These are phyloP conservation scores for Alternaria brassicicola DNA, from an alignment of 2,329 filamentous ascomycete species.

Conservation along the genomic window DNA sequence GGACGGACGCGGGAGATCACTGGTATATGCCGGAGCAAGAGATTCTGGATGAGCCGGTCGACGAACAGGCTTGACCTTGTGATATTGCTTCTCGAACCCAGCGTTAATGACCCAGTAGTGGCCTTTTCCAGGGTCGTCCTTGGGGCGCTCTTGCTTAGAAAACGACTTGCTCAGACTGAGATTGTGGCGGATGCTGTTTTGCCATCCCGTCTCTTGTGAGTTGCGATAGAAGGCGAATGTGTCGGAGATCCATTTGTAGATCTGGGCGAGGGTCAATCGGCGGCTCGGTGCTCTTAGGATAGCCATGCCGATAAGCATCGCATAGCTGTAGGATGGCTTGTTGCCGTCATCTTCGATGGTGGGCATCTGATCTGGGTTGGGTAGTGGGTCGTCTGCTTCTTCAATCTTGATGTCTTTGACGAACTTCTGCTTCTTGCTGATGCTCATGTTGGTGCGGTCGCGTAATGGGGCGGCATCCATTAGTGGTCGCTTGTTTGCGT, in stretches of 20 bases:
- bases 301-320: conserved; percentile 94
- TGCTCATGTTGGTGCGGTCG: conserved; percentile 57
- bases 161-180: conserved; percentile 97
- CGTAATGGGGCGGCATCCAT: conserved; percentile 76
- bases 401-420: conserved; percentile 56
- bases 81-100: conserved; percentile 87
- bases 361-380: conserved; percentile 80
- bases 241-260: conserved; percentile 99
- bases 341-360: conserved; percentile 80
- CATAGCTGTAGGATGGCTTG: conserved; percentile 93
- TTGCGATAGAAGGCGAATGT: conserved; percentile 84
- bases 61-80: conserved; percentile 80
- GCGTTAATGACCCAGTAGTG: conserved; percentile 95
- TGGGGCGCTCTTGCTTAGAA: conserved; percentile 91
- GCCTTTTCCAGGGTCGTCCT: conserved; percentile 96
- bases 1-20: conserved; percentile 45
- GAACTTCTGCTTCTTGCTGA: conserved; percentile 68
- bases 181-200: conserved; percentile 99
- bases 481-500: conserved; percentile 63
- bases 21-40: conserved; percentile 41
- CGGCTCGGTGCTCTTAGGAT: conserved; percentile 85
- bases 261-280: conserved; percentile 87
- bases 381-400: conserved; percentile 60
- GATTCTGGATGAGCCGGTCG: conserved; percentile 54
- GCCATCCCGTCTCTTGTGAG: conserved; percentile 86